Evolutionary conservation across 176 grass and related monocot genomes (phyloP).

Genomic region (Eragrostis nindensis): DNA sequence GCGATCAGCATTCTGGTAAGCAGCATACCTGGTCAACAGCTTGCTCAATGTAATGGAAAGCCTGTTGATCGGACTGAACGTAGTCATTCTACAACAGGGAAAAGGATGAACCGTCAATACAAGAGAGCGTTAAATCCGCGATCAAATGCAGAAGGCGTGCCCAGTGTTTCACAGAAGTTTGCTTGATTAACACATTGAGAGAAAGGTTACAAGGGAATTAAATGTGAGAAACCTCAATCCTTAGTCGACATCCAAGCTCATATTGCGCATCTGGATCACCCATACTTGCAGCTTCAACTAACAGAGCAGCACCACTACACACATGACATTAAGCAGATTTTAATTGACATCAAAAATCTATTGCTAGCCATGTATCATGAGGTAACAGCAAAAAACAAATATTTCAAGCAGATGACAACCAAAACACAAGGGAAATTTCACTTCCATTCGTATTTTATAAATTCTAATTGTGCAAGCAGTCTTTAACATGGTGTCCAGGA

Average conservation of each 20-base stretch:
- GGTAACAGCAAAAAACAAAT: conserved; percentile 1
- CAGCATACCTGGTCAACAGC: conserved; percentile 86
- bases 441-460: conserved; percentile 12
- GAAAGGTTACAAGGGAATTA: background rate
- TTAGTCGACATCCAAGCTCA: conserved; percentile 85
- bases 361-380: conserved; percentile 7
- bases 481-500: background rate
- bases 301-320: conserved; percentile 83
- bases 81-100: conserved; percentile 71
- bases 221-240: conserved; percentile 70
- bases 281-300: conserved; percentile 95
- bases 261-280: conserved; percentile 95
- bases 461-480: background rate
- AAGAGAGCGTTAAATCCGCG: conserved; percentile 11
- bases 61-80: conserved; percentile 86
- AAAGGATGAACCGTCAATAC: conserved; percentile 25
- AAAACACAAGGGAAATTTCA: background rate
- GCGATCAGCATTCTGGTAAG: conserved; percentile 7
- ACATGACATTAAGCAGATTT: conserved; percentile 18
- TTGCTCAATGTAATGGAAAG: conserved; percentile 94
- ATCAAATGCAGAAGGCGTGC: background rate
- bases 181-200: conserved; percentile 13
- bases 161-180: conserved; percentile 9
- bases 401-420: background rate
- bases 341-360: conserved; percentile 34